Percentiles rank a stretch among this genome's conserved stretches.
phyloP scores from a whole-genome alignment of 2,329 filamentous ascomycete genomes.

The Ophiostoma ulmi region DNA sequence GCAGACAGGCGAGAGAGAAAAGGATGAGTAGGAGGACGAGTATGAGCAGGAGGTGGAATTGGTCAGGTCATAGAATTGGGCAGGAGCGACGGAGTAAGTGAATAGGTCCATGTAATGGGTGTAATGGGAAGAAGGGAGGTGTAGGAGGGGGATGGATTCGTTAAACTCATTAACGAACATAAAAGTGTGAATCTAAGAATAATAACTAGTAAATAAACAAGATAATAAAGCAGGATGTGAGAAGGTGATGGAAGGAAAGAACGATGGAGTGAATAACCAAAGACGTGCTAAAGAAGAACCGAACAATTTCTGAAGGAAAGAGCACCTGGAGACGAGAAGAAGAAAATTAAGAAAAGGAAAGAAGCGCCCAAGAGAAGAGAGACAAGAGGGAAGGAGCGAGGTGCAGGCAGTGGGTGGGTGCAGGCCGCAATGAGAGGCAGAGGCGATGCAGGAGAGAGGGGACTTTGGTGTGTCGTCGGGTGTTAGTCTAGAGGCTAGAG shows the following conservation, averaged over 20 bases:
- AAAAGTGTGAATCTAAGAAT: neutral
- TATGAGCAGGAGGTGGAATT: constrained; percentile 11
- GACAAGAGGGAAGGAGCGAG: constrained; percentile 14
- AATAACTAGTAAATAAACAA: neutral
- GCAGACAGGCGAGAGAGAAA: constrained; percentile 3
- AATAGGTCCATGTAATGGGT: constrained; percentile 15
- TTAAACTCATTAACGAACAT: neutral
- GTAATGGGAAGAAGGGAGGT: neutral
- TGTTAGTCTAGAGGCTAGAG: neutral
- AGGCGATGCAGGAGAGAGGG: constrained; percentile 20
- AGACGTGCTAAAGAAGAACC: neutral
- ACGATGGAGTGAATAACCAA: neutral
- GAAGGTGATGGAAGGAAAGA: neutral
- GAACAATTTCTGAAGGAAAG: neutral
- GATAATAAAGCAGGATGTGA: neutral
- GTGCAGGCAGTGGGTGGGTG: constrained; percentile 11
- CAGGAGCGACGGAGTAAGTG: constrained; percentile 6
- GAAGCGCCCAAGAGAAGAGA: constrained; percentile 9
- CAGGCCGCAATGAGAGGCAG: neutral
- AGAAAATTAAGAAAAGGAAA: neutral
- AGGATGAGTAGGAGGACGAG: neutral
- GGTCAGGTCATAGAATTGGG: neutral
- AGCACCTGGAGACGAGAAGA: neutral
- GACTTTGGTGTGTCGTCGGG: neutral
- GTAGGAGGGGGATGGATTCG: neutral